phyloP scores from a whole-genome alignment of 495 filamentous ascomycete genomes.

The Acidiella bohemica region DNA sequence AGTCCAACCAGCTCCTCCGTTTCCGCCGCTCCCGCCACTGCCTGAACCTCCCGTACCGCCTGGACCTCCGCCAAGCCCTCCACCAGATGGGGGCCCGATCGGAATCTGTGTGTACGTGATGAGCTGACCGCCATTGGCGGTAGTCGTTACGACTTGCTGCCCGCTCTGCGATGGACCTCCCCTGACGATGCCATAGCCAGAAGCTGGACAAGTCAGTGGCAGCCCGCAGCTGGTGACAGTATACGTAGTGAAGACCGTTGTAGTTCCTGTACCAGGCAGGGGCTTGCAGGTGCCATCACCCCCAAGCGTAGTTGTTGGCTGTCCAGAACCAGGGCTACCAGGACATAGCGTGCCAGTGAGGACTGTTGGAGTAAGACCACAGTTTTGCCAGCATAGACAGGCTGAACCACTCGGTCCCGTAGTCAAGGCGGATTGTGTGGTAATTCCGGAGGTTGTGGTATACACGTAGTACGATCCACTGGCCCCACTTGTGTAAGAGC shows the following conservation, averaged over 20 bases:
- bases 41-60: neutral
- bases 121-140: neutral
- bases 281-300: slow-evolving; percentile 5
- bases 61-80: neutral
- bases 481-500: slow-evolving; percentile 1
- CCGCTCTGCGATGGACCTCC: slow-evolving; percentile 5
- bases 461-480: slow-evolving; percentile 6
- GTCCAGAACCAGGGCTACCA: no score
- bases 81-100: neutral
- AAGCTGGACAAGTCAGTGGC: slow-evolving; percentile 13
- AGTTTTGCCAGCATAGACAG: slow-evolving; percentile 9
- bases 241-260: slow-evolving; percentile 13
- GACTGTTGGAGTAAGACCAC: slow-evolving; percentile 14
- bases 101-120: slow-evolving; percentile 10
- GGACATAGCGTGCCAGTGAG: slow-evolving; percentile 3
- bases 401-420: neutral
- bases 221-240: slow-evolving; percentile 14
- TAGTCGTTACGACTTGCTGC: slow-evolving; percentile 5
- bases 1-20: neutral
- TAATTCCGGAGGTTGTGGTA: no score
- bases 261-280: slow-evolving; percentile 4
- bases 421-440: no score
- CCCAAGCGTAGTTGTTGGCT: no score
- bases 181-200: slow-evolving; percentile 4
- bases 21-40: neutral